Percentiles rank a stretch among this genome's conserved stretches.
phyloP scores from a whole-genome alignment of 106 monocot genomes.

The Cymbidium sinense region DNA sequence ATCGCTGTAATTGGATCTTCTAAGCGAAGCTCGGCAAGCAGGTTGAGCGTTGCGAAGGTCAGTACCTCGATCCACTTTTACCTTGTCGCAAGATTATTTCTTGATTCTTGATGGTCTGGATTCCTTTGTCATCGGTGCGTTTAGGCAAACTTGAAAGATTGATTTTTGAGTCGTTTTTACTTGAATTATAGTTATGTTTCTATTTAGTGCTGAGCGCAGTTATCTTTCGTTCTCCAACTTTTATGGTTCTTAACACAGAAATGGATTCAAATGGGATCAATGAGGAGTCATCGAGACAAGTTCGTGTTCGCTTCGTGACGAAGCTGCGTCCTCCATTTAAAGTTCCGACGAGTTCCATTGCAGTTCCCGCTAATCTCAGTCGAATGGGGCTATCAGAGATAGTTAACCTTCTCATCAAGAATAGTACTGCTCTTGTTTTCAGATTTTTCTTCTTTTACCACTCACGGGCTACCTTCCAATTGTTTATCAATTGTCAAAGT shows the following conservation, averaged over 20 bases:
- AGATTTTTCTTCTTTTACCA: not conserved
- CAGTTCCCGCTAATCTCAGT: slow-evolving; percentile 66
- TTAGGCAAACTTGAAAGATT: not conserved
- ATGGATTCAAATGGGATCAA: not conserved
- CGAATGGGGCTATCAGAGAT: slow-evolving; percentile 96
- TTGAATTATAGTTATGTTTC: not conserved
- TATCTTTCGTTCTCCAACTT: not conserved
- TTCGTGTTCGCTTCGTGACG: slow-evolving; percentile 78
- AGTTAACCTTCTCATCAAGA: slow-evolving; percentile 58
- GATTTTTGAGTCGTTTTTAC: not conserved
- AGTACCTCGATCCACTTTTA: not conserved
- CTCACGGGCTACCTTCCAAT: not conserved
- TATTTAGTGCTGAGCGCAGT: not conserved
- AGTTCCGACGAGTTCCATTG: slow-evolving; percentile 44
- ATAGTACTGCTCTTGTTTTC: slow-evolving; percentile 19
- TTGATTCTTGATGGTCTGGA: not conserved
- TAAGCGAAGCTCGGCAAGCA: not conserved
- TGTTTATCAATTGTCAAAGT: not conserved
- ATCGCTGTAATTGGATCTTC: not conserved
- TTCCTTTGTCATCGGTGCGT: not conserved
- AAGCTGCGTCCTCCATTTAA: slow-evolving; percentile 59
- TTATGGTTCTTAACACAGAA: not conserved
- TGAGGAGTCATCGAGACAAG: slow-evolving; percentile 22
- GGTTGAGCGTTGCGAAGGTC: not conserved
- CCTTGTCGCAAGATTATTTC: not conserved